Conservation (phyloP, 179 eudicot genomes). For the Nepenthes alata region DNA sequence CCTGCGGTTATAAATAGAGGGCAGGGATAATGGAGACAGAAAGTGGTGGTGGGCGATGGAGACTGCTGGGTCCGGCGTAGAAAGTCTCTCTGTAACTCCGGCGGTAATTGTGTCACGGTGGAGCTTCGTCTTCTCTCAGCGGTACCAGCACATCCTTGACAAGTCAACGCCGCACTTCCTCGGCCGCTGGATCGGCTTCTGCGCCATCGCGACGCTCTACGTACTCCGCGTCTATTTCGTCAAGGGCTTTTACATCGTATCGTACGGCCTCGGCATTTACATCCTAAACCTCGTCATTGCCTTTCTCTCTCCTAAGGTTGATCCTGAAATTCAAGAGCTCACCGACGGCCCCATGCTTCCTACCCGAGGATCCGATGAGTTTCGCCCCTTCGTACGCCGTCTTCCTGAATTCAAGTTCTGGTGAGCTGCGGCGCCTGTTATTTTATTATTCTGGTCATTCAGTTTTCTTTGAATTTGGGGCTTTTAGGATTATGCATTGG, state of each 20-base stretch:
- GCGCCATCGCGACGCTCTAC: constrained; percentile 28
- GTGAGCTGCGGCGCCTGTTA: constrained; percentile 13
- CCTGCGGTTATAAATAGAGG: no score
- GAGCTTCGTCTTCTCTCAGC: constrained; percentile 24
- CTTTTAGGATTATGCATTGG: not conserved
- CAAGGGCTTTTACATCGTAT: constrained; percentile 57
- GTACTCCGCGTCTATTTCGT: constrained; percentile 42
- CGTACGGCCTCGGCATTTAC: constrained; percentile 76
- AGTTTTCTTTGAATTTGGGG: not conserved
- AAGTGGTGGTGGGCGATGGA: constrained; percentile 4
- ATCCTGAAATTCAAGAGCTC: constrained; percentile 45
- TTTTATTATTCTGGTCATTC: not conserved
- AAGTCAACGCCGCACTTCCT: constrained; percentile 51
- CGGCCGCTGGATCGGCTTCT: constrained; percentile 57
- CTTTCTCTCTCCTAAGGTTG: constrained; percentile 75
- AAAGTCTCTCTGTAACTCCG: constrained; percentile 10
- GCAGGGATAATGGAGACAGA: no score
- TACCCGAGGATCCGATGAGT: constrained; percentile 58
- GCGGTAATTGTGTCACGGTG: constrained; percentile 22
- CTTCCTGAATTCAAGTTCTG: constrained; percentile 86
- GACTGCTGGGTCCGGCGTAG: constrained; percentile 13
- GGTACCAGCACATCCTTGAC: constrained; percentile 50
- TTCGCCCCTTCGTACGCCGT: constrained; percentile 79
- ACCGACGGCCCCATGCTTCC: constrained; percentile 53
- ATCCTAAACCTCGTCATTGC: constrained; percentile 60